Base-by-base conservation (phyloP, 2,329 filamentous ascomycete species). In the Scedosporium aurantiacum region DNA sequence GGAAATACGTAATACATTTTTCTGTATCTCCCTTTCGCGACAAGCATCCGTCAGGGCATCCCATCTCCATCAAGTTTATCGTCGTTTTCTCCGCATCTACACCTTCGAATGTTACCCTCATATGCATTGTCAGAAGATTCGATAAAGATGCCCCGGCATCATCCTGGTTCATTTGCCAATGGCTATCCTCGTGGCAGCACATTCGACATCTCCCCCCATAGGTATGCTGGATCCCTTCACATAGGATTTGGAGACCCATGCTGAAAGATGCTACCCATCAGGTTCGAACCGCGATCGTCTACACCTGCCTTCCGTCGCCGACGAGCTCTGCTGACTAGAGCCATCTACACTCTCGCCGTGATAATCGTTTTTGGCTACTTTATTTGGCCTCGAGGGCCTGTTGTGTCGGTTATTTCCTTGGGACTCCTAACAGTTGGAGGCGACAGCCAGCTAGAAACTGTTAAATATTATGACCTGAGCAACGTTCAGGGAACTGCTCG, bases 381-480 rank as follows among this genome's bases (percentile, higher is more conserved):
- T 74, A 82, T 92, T 58, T 89, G 90, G 73, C 84, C 91, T 65
- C 79, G 79, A 73, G 86, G 75, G 73, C 84, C 76, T 66, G 79
- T 78, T 68, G 86, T 76, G 67, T 90, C 76, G 71, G 79, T 78
- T 70, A 81, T 77, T 70, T 88, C 89, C 1, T 78, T 95, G 57
- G 89, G 88, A 32, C 80, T 93, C 41, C 76, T 92, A 58, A 85
- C 85, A 45, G 77, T 81, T 23, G 76, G 78, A 60, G 85, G 87
- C 60, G 86, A 89, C 66, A 83, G 90, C 65, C 87, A 96, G 70
- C 84, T 97, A 62, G 91, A 97, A 73, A 97, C 93, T 1, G 90
- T 99, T 63, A 90, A 93, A 72, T 97, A 99, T 76, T 97, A 97
- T 75, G 94, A 99, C 72, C 80, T 99, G 65, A 88, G 88, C 66